phyloP scores from a whole-genome alignment of 2,329 filamentous ascomycete species.

The Fusarium clavum region DNA sequence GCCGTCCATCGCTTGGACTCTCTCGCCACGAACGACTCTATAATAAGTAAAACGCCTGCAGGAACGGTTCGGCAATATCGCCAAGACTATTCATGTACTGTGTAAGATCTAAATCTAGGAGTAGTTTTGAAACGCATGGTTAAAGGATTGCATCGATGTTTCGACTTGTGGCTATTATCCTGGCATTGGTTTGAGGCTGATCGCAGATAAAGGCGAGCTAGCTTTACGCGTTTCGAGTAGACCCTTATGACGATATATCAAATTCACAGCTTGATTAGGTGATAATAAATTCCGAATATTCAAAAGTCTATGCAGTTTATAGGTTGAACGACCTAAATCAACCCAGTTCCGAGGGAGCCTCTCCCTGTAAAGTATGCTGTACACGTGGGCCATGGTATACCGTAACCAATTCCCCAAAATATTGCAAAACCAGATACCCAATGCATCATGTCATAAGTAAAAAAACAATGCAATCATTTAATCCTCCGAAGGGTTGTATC shows the following conservation, averaged over 20 bases:
- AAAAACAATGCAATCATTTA: conserved; percentile 8
- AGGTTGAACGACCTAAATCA: background rate
- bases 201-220: background rate
- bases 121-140: background rate
- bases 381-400: conserved; percentile 26
- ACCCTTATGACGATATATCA: background rate
- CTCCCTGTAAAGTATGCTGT: conserved; percentile 32
- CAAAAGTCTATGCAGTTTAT: conserved; percentile 27
- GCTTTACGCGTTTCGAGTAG: background rate
- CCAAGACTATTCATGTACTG: background rate
- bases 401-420: conserved; percentile 26
- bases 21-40: background rate
- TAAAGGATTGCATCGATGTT: background rate
- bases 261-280: background rate
- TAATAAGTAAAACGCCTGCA: background rate
- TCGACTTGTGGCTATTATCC: background rate
- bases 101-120: background rate
- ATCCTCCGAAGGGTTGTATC: conserved; percentile 32
- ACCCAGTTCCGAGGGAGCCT: conserved; percentile 31
- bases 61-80: background rate
- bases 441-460: conserved; percentile 37
- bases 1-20: background rate
- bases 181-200: background rate
- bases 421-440: conserved; percentile 20
- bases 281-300: background rate